Evolutionary conservation across 306 rosid species (phyloP).

Genomic region (Sphenostylis stenocarpa): DNA sequence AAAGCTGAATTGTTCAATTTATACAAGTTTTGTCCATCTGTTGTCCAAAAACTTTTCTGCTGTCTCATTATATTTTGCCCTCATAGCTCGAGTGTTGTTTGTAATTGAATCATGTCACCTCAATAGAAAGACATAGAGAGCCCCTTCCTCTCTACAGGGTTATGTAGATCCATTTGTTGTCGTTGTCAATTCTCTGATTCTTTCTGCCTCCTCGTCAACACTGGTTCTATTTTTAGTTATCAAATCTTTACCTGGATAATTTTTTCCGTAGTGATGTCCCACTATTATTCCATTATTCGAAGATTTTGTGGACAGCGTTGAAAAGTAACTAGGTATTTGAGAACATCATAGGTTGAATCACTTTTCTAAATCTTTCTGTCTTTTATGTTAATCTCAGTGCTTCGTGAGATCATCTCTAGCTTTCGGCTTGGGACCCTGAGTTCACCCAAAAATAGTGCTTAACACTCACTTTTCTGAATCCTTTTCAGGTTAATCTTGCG

Average conservation of each 20-base stretch:
- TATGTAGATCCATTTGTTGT: not conserved
- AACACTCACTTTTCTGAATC: not conserved
- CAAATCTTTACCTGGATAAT: not conserved
- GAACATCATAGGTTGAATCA: not conserved
- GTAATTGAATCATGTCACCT: not conserved
- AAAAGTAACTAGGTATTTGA: not conserved
- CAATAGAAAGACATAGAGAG: not conserved
- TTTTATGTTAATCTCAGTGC: not conserved
- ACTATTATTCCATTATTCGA: not conserved
- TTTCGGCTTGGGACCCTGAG: not conserved
- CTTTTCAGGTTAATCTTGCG: conserved; percentile 58
- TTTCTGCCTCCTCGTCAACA: not conserved
- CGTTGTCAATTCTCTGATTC: not conserved
- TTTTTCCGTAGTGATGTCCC: not conserved
- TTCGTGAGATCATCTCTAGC: not conserved
- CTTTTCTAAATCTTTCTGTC: not conserved
- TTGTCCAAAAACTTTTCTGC: not conserved
- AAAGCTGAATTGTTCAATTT: not conserved
- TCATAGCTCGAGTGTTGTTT: not conserved
- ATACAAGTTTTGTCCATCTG: not conserved
- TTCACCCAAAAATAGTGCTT: not conserved
- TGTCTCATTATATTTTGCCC: not conserved
- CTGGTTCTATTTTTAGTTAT: not conserved
- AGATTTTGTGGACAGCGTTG: not conserved
- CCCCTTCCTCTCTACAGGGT: not conserved